Percentiles rank a stretch among this genome's conserved stretches.
Evolutionary conservation across 495 filamentous ascomycete species (phyloP).

Genomic region (Neurospora cerealis): DNA sequence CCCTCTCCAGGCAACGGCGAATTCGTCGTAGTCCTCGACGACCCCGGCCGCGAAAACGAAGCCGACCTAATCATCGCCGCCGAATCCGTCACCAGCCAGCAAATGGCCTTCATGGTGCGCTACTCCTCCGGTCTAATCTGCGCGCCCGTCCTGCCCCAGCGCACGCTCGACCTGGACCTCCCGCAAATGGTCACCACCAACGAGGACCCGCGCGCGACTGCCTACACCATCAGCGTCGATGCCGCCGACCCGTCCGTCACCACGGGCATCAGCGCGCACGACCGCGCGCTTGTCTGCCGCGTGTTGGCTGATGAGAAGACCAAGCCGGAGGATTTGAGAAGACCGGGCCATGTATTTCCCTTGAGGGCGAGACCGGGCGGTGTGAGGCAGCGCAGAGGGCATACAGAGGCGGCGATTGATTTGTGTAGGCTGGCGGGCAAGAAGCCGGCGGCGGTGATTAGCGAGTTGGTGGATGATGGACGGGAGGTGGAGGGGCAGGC

Average conservation of each 20-base stretch:
- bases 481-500: conserved; percentile 48
- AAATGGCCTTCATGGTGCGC: conserved; percentile 93
- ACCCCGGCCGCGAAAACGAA: conserved; percentile 86
- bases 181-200: conserved; percentile 83
- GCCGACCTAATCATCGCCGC: conserved; percentile 96
- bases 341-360: conserved; percentile 88
- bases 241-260: conserved; percentile 59
- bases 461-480: conserved; percentile 77
- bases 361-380: conserved; percentile 72
- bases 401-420: conserved; percentile 88
- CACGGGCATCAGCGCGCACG: conserved; percentile 84
- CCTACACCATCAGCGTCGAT: conserved; percentile 86
- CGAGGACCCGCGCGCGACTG: conserved; percentile 78
- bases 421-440: conserved; percentile 76
- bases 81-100: conserved; percentile 69
- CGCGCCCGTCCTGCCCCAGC: conserved; percentile 62
- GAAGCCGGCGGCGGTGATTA: conserved; percentile 67
- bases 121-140: conserved; percentile 86
- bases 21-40: conserved; percentile 93
- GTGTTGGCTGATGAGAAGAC: conserved; percentile 60
- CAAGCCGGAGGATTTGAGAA: conserved; percentile 51
- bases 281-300: conserved; percentile 73
- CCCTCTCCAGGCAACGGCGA: conserved; percentile 59
- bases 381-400: conserved; percentile 65
- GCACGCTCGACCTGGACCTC: conserved; percentile 57